Conservation (phyloP, 208 protist genomes). For the Wallacemonas sp. region DNA sequence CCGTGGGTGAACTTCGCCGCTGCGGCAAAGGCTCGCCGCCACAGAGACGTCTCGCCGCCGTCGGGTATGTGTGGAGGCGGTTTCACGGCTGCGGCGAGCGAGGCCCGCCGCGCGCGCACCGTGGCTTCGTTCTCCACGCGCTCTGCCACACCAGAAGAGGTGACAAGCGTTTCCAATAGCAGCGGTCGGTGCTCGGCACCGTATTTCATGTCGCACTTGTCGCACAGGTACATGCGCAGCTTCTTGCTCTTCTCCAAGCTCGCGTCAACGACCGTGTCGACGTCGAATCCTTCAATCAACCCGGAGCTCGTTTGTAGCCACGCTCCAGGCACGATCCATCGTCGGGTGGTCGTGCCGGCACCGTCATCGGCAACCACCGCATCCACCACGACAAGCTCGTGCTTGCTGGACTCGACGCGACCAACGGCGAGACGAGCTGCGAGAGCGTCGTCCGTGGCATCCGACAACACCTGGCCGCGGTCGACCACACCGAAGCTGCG, state of each 20-base stretch:
- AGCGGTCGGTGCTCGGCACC: slow-evolving; percentile 41
- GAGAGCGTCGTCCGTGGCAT: background rate
- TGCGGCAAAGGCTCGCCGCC: no score
- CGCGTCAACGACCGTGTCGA: slow-evolving; percentile 44
- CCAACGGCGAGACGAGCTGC: background rate
- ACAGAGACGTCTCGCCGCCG: no score
- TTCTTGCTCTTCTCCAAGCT: slow-evolving; percentile 45
- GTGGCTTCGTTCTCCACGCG: slow-evolving; percentile 10
- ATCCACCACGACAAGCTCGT: slow-evolving; percentile 21
- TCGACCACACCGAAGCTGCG: background rate
- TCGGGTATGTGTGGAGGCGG: no score
- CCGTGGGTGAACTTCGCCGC: slow-evolving; percentile 1
- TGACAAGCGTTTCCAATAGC: slow-evolving; percentile 31
- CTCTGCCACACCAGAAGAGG: background rate
- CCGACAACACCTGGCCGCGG: background rate
- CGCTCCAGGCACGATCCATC: slow-evolving; percentile 2
- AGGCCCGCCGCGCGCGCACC: no score
- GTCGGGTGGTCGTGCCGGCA: background rate
- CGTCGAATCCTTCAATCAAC: background rate
- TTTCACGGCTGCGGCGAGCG: no score
- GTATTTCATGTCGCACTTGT: slow-evolving; percentile 69
- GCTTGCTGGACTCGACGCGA: background rate
- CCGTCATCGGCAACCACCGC: background rate
- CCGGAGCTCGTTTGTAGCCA: background rate
- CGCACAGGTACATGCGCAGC: slow-evolving; percentile 66